Conservation (phyloP, 2,329 filamentous ascomycete species). For the Eutypa lata region DNA sequence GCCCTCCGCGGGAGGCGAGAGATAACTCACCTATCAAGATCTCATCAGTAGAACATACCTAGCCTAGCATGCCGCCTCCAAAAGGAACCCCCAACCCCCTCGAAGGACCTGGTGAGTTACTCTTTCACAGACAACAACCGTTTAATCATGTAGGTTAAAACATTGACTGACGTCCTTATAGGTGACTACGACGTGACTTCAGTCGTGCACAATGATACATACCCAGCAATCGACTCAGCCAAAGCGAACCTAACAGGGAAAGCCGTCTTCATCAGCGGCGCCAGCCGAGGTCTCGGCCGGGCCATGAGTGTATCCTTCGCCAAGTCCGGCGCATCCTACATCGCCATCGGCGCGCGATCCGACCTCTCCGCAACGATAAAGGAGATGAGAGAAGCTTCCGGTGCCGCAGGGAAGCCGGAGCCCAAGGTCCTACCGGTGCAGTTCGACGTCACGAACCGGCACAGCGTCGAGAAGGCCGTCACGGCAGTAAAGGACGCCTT, state of each 20-base stretch:
- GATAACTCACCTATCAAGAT: too few relatives aligned
- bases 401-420: constrained; percentile 18
- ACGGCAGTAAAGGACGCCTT: constrained; percentile 27
- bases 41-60: too few relatives aligned
- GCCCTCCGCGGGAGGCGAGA: too few relatives aligned
- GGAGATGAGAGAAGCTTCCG: constrained; percentile 23
- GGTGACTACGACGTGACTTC: constrained; percentile 27
- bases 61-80: constrained; percentile 18
- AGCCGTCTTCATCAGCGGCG: constrained; percentile 34
- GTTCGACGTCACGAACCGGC: constrained; percentile 30
- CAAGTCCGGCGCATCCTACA: constrained; percentile 33
- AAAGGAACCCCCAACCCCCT: constrained; percentile 17
- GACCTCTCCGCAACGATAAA: constrained; percentile 18
- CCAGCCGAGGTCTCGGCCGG: constrained; percentile 31
- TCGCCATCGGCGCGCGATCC: constrained; percentile 30
- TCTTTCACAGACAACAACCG: not conserved
- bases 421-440: constrained; percentile 29
- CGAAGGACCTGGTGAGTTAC: constrained; percentile 19
- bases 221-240: constrained; percentile 27
- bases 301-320: constrained; percentile 30
- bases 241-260: constrained; percentile 27
- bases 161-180: constrained; percentile 5
- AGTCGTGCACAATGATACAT: constrained; percentile 30
- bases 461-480: constrained; percentile 29
- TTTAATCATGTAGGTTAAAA: not conserved